Evolutionary conservation across 2,329 filamentous ascomycete species (phyloP), one percentile per base, ranked within the genome.

Genomic region (Daldinia sp.): DNA sequence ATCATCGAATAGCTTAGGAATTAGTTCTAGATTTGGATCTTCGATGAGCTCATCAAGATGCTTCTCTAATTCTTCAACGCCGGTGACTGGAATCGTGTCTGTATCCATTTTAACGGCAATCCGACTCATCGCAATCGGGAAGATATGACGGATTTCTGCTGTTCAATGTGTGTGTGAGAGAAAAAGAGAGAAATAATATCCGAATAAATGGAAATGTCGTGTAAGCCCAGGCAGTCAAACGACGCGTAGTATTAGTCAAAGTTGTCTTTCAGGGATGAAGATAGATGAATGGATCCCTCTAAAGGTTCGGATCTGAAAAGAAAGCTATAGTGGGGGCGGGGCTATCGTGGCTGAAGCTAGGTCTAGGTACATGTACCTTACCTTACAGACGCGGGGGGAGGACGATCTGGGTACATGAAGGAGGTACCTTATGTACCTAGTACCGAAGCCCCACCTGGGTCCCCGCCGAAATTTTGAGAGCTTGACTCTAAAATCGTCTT

Each of bases 1-100:
- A 73, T 88, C 79, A 73, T 90, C 88, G 65, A 90, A 86, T 1
- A 90, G 80, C 71, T 84, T 85, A 10, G 79, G 78, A 66, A 85
- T 78, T 39, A 87, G 79, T 0, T 80, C 75, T 1, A 82, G 76
- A 0, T 79, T 78, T 18, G 84, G 79, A 67, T 85, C 81, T 28
- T 78, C 75, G 18, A 82, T 69, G n/a, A 90, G 79, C 30, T 83
- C 78, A 57, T 85, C 81, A 15, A 90, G 80, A 74, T 90, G 88
- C 23, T 75, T 76, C 55, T 86, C 81, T 23, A 90, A 82, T 71
- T 88, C 86, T 23, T 85, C 81, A 18, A 89, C 79, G 7, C 86
- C 84, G 6, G 82, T 80, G 55, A 89, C 80, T 54, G 84, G 83
- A n/a, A 80, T 73, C n/a, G 76, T 76, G 58, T 83, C 82, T 74